Conservation (phyloP, 768 basidiomycete species). For the Tulasnella sp. region DNA sequence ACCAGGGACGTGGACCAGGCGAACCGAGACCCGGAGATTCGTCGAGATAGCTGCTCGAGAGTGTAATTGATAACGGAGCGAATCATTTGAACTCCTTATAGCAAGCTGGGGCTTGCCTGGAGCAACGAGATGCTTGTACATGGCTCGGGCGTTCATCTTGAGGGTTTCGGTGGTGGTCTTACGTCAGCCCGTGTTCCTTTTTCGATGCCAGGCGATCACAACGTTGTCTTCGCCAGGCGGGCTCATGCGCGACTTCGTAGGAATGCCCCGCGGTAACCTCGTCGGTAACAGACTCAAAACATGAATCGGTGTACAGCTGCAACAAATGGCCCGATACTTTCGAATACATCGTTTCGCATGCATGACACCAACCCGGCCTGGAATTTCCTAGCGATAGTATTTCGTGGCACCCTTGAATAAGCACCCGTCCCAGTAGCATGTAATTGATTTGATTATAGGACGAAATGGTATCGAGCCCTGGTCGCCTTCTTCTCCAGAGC, state of each 20-base stretch:
- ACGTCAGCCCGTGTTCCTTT: neutral
- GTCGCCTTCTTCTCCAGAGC: conserved; percentile 60
- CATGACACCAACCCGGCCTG: neutral
- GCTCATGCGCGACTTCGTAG: neutral
- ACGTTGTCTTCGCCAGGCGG: neutral
- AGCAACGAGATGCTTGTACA: neutral
- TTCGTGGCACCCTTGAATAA: conserved; percentile 20
- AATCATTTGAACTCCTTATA: neutral
- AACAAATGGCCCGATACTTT: neutral
- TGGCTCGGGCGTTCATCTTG: neutral
- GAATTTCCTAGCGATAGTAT: too few species aligned
- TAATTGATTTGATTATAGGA: neutral
- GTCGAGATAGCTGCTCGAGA: neutral
- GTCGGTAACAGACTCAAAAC: neutral
- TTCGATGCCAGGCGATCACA: neutral
- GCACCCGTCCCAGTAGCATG: neutral
- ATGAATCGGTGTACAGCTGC: neutral
- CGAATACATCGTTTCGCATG: neutral
- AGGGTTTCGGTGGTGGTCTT: neutral
- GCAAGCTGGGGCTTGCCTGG: neutral
- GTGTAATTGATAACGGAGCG: neutral
- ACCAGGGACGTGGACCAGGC: neutral
- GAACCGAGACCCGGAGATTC: neutral
- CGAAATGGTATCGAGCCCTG: neutral
- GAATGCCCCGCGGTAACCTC: neutral